These are phyloP conservation scores for Solanum acaule DNA, from an alignment of 257 asterid species.

Conservation along the genomic window DNA sequence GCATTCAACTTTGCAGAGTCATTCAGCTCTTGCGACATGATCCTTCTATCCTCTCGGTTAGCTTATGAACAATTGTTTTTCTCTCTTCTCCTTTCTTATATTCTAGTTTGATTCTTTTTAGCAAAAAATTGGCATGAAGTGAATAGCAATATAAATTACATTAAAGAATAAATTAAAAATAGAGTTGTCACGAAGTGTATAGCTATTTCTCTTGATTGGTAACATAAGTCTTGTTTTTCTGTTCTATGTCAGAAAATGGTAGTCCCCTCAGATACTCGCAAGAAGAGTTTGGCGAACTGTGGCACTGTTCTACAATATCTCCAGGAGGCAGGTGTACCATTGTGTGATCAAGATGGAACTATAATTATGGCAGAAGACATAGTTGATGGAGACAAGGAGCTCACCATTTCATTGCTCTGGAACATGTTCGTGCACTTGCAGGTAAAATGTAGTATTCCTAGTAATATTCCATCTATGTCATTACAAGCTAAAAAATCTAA, in stretches of 20 bases:
- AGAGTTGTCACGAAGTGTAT: neutral
- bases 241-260: constrained; percentile 57
- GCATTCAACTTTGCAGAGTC: constrained; percentile 79
- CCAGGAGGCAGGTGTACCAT: constrained; percentile 55
- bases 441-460: constrained; percentile 30
- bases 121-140: neutral
- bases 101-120: neutral
- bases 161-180: neutral
- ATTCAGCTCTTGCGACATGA: constrained; percentile 66
- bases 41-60: constrained; percentile 75
- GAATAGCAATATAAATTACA: neutral
- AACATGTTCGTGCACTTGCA: constrained; percentile 87
- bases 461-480: neutral
- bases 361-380: constrained; percentile 64
- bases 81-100: neutral
- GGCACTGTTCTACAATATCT: constrained; percentile 69
- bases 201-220: neutral
- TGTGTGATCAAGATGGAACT: constrained; percentile 70
- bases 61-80: constrained; percentile 3
- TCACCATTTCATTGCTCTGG: constrained; percentile 76
- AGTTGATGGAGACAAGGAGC: constrained; percentile 75
- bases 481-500: neutral
- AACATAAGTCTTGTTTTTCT: constrained; percentile 3
- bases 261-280: constrained; percentile 76
- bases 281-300: constrained; percentile 69